Conservation (phyloP, 352 stramenopile species). For the Globisporangium iwayamae region DNA sequence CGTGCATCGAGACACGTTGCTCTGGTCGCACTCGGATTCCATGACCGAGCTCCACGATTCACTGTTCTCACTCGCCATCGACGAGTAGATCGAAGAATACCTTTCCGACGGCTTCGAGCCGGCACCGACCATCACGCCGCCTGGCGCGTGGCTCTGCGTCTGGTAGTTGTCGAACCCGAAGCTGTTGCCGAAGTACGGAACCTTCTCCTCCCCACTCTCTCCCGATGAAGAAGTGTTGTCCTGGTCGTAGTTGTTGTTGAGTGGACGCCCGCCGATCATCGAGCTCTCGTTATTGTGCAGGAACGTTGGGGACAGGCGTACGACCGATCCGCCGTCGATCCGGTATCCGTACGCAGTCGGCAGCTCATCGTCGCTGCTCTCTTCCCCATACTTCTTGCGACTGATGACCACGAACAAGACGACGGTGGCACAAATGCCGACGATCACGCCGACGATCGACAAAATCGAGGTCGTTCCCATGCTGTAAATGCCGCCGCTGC, state of each 20-base stretch:
- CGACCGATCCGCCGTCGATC: conserved; percentile 38
- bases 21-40: conserved; percentile 50
- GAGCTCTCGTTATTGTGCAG: conserved; percentile 39
- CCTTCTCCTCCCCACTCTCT: conserved; percentile 19
- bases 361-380: conserved; percentile 42
- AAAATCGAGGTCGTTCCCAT: conserved; percentile 62
- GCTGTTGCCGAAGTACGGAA: conserved; percentile 17
- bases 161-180: conserved; percentile 16
- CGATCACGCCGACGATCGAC: conserved; percentile 66
- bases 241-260: conserved; percentile 5
- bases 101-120: conserved; percentile 24
- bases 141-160: conserved; percentile 5
- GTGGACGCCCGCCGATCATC: conserved; percentile 21
- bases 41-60: conserved; percentile 76
- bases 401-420: conserved; percentile 56
- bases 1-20: conserved; percentile 47
- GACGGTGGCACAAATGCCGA: conserved; percentile 53
- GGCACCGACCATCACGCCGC: conserved; percentile 13
- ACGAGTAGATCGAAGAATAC: conserved; percentile 42
- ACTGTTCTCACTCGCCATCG: conserved; percentile 47
- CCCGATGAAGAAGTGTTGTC: conserved; percentile 21
- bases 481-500: conserved; percentile 44
- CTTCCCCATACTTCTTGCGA: conserved; percentile 53
- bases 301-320: conserved; percentile 53
- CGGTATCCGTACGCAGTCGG: conserved; percentile 38